Percentiles rank a stretch among this genome's conserved stretches.
These are phyloP conservation scores for Cicer pinnatifidum DNA, from an alignment of 306 rosid genomes.

Conservation along the genomic window DNA sequence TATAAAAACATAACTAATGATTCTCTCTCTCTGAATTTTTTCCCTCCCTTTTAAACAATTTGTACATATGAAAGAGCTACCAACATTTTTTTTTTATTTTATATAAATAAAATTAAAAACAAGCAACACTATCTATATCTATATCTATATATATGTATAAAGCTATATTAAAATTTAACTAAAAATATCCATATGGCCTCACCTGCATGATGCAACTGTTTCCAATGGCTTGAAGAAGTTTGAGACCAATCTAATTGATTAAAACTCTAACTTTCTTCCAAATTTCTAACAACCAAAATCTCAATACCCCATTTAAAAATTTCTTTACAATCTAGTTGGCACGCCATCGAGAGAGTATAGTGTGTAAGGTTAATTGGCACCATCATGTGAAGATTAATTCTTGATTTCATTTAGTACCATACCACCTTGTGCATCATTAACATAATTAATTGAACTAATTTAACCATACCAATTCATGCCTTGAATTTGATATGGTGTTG, in stretches of 20 bases:
- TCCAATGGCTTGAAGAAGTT: conserved; percentile 45
- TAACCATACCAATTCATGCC: conserved; percentile 83
- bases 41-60: conserved; percentile 46
- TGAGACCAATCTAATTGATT: conserved; percentile 50
- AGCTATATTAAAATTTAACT: conserved; percentile 48
- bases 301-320: conserved; percentile 47
- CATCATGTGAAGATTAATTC: background rate
- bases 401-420: background rate
- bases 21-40: background rate
- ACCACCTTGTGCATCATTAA: conserved; percentile 34
- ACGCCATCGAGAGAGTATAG: conserved; percentile 24
- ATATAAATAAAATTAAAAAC: conserved; percentile 44
- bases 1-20: conserved; percentile 22
- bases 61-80: conserved; percentile 48
- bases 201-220: conserved; percentile 45
- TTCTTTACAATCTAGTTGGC: conserved; percentile 45
- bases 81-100: conserved; percentile 49
- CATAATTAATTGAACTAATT: conserved; percentile 36
- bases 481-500: conserved; percentile 52
- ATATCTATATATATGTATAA: conserved; percentile 48
- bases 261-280: conserved; percentile 46
- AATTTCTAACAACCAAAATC: conserved; percentile 54
- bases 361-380: conserved; percentile 9
- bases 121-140: conserved; percentile 42
- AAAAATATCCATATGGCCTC: conserved; percentile 56